Percentiles rank a stretch among this genome's conserved stretches.
Evolutionary conservation across 805 yeast species (phyloP).

Genomic region (Yarrowia sp.): DNA sequence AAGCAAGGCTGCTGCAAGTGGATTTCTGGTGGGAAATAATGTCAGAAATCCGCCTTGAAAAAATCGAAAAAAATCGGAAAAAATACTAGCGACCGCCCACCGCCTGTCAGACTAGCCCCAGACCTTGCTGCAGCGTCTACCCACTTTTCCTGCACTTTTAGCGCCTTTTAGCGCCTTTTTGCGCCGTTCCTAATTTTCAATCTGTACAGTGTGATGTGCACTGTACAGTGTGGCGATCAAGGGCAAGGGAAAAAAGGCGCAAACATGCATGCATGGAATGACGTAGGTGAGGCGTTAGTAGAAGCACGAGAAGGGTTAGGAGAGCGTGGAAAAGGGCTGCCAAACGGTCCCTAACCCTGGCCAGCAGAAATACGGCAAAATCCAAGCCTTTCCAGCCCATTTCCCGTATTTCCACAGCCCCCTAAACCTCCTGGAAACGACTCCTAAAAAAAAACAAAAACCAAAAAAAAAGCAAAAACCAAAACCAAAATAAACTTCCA

Average conservation of each 20-base stretch:
- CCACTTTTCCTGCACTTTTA: neutral
- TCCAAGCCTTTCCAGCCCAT: neutral
- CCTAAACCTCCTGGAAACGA: neutral
- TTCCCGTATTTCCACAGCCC: neutral
- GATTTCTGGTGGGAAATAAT: too few species aligned
- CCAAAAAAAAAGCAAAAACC: too few species aligned
- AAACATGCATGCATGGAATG: slow-evolving; percentile 20
- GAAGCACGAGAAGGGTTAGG: too few species aligned
- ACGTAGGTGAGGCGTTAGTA: slow-evolving; percentile 9
- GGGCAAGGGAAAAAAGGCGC: slow-evolving; percentile 17
- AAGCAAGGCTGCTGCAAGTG: neutral
- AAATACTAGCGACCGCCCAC: too few species aligned
- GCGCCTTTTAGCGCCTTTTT: neutral
- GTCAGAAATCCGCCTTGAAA: too few species aligned
- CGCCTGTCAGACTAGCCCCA: too few species aligned
- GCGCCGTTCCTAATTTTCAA: neutral
- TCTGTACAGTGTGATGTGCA: too few species aligned
- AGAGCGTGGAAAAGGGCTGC: neutral
- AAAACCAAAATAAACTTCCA: neutral
- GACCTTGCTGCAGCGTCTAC: too few species aligned
- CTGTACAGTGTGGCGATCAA: slow-evolving; percentile 14
- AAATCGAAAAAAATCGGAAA: too few species aligned
- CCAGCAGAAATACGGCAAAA: too few species aligned
- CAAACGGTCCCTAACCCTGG: neutral
- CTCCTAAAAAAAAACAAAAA: too few species aligned